Percentiles rank a stretch among this genome's conserved stretches.
Evolutionary conservation across 345 rosid species (phyloP).

Genomic region (Citrus inodora): DNA sequence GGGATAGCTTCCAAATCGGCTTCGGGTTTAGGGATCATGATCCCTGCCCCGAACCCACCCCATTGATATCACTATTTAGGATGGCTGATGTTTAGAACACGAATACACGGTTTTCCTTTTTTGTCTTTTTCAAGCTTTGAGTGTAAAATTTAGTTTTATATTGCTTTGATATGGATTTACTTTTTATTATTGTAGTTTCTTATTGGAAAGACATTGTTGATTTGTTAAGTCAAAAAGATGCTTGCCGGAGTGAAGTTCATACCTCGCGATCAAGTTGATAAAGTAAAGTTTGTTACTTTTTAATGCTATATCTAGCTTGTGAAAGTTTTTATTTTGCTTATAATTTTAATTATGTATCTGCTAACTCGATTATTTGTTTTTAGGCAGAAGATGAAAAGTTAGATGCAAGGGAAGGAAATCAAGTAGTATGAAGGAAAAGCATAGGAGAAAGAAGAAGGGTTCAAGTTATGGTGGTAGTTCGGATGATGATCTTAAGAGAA

Average conservation of each 20-base stretch:
- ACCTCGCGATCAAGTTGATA: constrained; percentile 61
- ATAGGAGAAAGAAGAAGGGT: constrained; percentile 29
- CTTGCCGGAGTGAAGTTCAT: constrained; percentile 70
- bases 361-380: neutral
- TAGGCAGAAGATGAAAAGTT: constrained; percentile 37
- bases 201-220: neutral
- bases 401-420: constrained; percentile 28
- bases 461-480: constrained; percentile 23
- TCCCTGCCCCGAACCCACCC: too few species aligned
- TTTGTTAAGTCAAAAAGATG: constrained; percentile 31
- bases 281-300: constrained; percentile 6
- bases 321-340: neutral
- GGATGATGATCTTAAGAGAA: constrained; percentile 48
- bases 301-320: neutral
- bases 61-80: too few species aligned
- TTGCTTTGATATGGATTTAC: too few species aligned
- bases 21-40: too few species aligned
- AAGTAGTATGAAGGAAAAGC: constrained; percentile 32
- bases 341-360: constrained; percentile 1
- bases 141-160: too few species aligned
- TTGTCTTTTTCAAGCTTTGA: too few species aligned
- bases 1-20: too few species aligned
- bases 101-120: too few species aligned
- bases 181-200: too few species aligned
- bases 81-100: too few species aligned